These are phyloP conservation scores for Ichthyophonus hoferi DNA, from an alignment of 208 protist species.

Conservation along the genomic window DNA sequence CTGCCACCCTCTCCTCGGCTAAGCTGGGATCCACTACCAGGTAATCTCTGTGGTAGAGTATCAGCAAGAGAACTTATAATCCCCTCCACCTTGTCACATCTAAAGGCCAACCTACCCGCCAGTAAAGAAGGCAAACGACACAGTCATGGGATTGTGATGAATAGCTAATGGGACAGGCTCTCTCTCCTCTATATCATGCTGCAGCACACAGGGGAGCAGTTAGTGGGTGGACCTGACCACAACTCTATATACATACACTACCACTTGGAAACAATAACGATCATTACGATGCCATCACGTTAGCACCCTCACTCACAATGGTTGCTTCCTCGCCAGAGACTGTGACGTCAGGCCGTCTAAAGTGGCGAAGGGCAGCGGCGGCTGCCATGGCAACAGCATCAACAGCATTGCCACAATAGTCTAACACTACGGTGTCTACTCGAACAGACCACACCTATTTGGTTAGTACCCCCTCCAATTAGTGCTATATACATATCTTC, in stretches of 20 bases:
- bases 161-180: conserved; percentile 85
- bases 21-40: conserved; percentile 61
- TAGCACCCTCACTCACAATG: conserved; percentile 42
- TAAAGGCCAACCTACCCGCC: not conserved
- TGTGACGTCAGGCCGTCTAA: conserved; percentile 83
- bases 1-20: conserved; percentile 58
- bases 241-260: too few relatives aligned
- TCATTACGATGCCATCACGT: too few relatives aligned
- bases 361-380: conserved; percentile 78
- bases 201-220: too few relatives aligned
- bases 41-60: too few relatives aligned
- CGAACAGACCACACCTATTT: conserved; percentile 47
- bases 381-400: conserved; percentile 79
- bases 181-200: conserved; percentile 77
- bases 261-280: too few relatives aligned
- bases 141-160: conserved; percentile 81
- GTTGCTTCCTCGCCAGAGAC: conserved; percentile 72
- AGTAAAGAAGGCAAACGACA: conserved; percentile 67
- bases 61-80: too few relatives aligned
- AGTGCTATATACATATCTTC: too few relatives aligned
- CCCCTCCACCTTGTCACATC: not conserved
- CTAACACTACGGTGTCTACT: conserved; percentile 77
- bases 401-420: conserved; percentile 83
- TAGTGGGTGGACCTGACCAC: too few relatives aligned
- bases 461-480: not conserved